Conservation (phyloP, 2,329 filamentous ascomycete species). For the Trichoderma citrinoviride region DNA sequence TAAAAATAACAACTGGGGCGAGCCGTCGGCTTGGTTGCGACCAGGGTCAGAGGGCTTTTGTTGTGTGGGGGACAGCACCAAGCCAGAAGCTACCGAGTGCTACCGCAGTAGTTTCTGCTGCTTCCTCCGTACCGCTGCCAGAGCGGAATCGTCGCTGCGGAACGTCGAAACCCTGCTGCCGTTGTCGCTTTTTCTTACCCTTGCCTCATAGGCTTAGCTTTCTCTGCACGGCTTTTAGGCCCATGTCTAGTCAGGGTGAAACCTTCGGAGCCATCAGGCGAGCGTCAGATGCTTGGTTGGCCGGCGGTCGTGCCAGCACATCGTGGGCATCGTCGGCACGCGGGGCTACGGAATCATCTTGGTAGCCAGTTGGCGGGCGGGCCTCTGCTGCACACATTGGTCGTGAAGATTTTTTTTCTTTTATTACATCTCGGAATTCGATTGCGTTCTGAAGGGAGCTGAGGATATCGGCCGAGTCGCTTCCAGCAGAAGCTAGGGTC, state of each 20-base stretch:
- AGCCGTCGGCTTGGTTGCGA: constrained; percentile 21
- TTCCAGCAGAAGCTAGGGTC: background rate
- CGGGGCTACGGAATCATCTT: background rate
- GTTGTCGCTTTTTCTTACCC: constrained; percentile 9
- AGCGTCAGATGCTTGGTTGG: constrained; percentile 17
- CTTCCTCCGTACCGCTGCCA: background rate
- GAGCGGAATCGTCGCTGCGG: background rate
- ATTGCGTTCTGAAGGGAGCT: background rate
- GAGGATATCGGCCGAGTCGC: background rate
- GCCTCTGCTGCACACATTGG: background rate
- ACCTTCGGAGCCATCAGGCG: constrained; percentile 12
- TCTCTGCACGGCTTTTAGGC: background rate
- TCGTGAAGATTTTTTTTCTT: background rate
- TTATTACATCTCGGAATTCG: background rate
- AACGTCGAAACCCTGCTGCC: background rate
- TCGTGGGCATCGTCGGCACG: background rate
- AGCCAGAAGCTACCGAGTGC: constrained; percentile 5
- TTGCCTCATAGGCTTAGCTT: constrained; percentile 3
- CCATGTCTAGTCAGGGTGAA: constrained; percentile 8
- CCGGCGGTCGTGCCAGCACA: constrained; percentile 14
- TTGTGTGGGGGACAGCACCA: constrained; percentile 18
- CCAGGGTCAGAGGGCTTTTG: constrained; percentile 2
- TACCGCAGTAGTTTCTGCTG: background rate
- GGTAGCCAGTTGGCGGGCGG: background rate
- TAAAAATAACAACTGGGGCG: constrained; percentile 24